phyloP scores from a whole-genome alignment of 2,329 filamentous ascomycete genomes.

The Paraphaeosphaeria minitans region DNA sequence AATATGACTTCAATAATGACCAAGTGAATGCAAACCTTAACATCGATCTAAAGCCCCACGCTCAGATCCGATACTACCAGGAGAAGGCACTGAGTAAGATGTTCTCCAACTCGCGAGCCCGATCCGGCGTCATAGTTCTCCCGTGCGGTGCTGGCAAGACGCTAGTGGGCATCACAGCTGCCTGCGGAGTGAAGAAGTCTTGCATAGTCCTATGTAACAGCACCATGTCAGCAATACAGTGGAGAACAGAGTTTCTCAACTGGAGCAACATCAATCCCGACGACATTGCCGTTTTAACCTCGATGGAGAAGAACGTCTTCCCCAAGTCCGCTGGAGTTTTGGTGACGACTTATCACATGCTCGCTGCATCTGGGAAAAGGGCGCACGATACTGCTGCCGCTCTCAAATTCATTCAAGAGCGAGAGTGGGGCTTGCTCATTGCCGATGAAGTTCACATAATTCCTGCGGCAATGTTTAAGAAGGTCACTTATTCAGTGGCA shows the following conservation, averaged over 20 bases:
- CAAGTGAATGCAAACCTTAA: conserved; percentile 87
- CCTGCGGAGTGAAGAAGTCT: conserved; percentile 96
- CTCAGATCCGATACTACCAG: conserved; percentile 91
- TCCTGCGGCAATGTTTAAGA: conserved; percentile 93
- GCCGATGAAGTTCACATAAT: conserved; percentile 98
- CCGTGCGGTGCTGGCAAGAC: conserved; percentile 98
- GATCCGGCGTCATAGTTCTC: conserved; percentile 95
- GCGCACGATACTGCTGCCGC: conserved; percentile 95
- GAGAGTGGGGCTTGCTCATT: conserved; percentile 97
- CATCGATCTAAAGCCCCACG: conserved; percentile 87
- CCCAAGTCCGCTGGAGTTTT: conserved; percentile 92
- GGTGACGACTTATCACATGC: conserved; percentile 98
- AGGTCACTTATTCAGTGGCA: conserved; percentile 90
- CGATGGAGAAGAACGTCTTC: conserved; percentile 86
- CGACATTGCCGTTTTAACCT: conserved; percentile 93
- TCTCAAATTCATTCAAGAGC: conserved; percentile 88
- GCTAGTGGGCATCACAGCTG: conserved; percentile 95
- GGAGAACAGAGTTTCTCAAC: conserved; percentile 94
- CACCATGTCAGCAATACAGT: conserved; percentile 97
- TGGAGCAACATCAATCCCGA: conserved; percentile 98
- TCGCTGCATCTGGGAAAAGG: conserved; percentile 85
- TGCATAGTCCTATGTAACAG: conserved; percentile 95
- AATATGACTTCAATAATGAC: conserved; percentile 97
- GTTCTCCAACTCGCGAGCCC: conserved; percentile 97
- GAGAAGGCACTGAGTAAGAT: conserved; percentile 98